phyloP scores from a whole-genome alignment of 1,284 basidiomycete genomes.

The Malassezia yamatoensis region DNA sequence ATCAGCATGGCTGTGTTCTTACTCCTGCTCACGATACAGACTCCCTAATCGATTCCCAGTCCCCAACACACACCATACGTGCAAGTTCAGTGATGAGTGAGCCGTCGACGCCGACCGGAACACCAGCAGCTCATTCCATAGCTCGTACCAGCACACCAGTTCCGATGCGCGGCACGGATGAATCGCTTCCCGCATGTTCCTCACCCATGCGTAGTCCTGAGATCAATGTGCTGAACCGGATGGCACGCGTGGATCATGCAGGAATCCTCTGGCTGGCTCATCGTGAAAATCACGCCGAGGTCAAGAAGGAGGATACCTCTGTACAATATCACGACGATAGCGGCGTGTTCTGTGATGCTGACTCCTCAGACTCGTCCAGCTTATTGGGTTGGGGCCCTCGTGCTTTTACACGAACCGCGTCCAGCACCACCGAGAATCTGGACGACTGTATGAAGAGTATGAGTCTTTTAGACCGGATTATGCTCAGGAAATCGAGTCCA shows the following conservation, averaged over 20 bases:
- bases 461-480: conserved; percentile 40
- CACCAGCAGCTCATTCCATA: not conserved
- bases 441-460: conserved; percentile 35
- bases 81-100: not conserved
- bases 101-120: not conserved
- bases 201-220: conserved; percentile 4
- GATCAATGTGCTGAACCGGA: conserved; percentile 21
- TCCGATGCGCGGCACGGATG: not conserved
- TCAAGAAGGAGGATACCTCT: conserved; percentile 12
- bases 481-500: conserved; percentile 39
- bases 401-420: conserved; percentile 14
- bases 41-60: not conserved
- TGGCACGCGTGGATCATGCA: conserved; percentile 30
- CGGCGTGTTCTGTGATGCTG: conserved; percentile 18
- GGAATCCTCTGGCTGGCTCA: conserved; percentile 24
- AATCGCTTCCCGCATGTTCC: not conserved
- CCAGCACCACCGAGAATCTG: conserved; percentile 14
- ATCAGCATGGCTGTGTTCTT: not conserved
- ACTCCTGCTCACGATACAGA: conserved; percentile 6
- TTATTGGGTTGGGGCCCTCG: conserved; percentile 18
- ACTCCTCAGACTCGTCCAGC: conserved; percentile 8
- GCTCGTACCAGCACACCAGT: conserved; percentile 11
- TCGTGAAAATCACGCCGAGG: not conserved
- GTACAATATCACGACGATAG: conserved; percentile 23
- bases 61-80: conserved; percentile 4